Evolutionary conservation across 305 asterid genomes (phyloP), one percentile per base, ranked within the genome.

Genomic region (Ajuga reptans): DNA sequence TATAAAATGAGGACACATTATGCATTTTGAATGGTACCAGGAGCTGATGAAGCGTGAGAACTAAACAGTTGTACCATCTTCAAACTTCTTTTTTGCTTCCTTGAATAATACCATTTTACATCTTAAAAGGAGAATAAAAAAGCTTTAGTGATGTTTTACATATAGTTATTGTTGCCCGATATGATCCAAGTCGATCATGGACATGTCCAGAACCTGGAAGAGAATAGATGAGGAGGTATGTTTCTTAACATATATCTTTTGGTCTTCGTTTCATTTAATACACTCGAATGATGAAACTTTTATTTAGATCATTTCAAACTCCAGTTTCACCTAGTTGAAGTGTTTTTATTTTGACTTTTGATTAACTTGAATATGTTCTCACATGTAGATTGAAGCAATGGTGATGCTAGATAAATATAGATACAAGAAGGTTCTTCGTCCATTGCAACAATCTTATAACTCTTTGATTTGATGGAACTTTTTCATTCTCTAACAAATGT

Each of bases 1-100:
- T 9, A 89, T 93, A 97, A 93, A 85, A 78, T 93, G 99, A 71
- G 97, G 97, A 64, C 99, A 93, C 83, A 93, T 96, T n/a, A 93
- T 93, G 92, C 97, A 93, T 31, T 62, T 80, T 9, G 99, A 93
- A 77, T 90, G 99, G 64, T 89, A 81, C 81, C 64, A 81, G 0
- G 96, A 93, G 89, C 87, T 93, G 87, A 73, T 90, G 42, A 87
- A 83, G 82, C 97, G 86, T n/a, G 95, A 90, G 51, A 93, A 79
- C 96, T 93, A 90, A 84, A 56, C 43, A 21, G 27, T 2, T 21
- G 2, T 21, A 21, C 27, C 27, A 10, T 15, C 53, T 77, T 52
- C n/a, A 34, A 61, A 15, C 15, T 27, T 37, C 12, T 45, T 8
- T n/a, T 21, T 11, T 11, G 50, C 53, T 49, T 65, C 46, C 1